These are phyloP conservation scores for Phytophthora pisi DNA, from an alignment of 352 stramenopile genomes.

Conservation along the genomic window DNA sequence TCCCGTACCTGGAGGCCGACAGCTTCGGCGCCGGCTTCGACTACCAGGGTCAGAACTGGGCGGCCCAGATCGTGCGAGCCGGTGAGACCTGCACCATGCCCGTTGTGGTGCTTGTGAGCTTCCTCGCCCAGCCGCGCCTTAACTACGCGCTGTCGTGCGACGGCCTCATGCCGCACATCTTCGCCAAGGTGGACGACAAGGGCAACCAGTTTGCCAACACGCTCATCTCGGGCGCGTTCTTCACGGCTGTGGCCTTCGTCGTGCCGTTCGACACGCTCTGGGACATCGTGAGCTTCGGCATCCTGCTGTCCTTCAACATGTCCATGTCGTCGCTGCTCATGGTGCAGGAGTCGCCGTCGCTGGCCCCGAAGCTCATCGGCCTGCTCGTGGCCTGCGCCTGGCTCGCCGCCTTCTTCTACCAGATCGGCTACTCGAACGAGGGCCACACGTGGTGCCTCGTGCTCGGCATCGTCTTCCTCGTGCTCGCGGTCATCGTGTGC, in stretches of 20 bases:
- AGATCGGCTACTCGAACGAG: conserved; percentile 55
- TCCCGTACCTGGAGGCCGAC: conserved; percentile 35
- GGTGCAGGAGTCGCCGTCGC: conserved; percentile 56
- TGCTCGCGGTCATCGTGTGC: conserved; percentile 36
- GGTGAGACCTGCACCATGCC: conserved; percentile 53
- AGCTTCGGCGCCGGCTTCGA: conserved; percentile 61
- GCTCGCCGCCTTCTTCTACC: conserved; percentile 69
- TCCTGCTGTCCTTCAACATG: conserved; percentile 89
- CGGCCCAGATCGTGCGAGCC: conserved; percentile 44
- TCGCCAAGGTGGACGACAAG: conserved; percentile 85
- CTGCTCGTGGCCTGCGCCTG: conserved; percentile 43
- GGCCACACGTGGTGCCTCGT: conserved; percentile 38
- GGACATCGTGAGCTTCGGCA: conserved; percentile 91
- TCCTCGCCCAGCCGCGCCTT: conserved; percentile 93
- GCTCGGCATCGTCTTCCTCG: conserved; percentile 57
- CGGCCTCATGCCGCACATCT: conserved; percentile 92
- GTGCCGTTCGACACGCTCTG: conserved; percentile 84
- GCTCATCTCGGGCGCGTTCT: conserved; percentile 65
- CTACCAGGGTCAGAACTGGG: conserved; percentile 46
- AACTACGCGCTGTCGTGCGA: conserved; percentile 94
- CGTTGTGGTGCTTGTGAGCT: conserved; percentile 93
- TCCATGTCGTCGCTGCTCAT: conserved; percentile 79
- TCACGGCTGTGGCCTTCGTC: conserved; percentile 71
- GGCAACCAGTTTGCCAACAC: conserved; percentile 84
- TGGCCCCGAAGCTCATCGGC: conserved; percentile 50